Evolutionary conservation across 1,139 yeast species (phyloP), one percentile per base, ranked within the genome.

Genomic region (Yamadazyma triangularis): DNA sequence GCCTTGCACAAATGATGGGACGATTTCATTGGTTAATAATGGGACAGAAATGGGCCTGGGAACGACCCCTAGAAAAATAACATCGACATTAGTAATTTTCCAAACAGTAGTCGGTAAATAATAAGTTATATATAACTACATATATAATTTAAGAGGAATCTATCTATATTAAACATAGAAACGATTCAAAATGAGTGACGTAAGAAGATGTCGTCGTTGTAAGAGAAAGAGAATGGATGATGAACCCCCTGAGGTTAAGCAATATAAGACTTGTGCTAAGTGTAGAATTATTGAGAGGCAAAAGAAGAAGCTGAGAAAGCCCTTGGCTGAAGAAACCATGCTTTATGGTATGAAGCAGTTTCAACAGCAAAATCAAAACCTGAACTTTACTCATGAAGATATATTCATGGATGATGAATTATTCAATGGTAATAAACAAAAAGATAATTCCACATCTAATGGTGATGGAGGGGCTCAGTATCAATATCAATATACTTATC

Each of bases 261-360:
- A 72, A 44, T 74, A 72, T 50, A 73, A 73, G 43, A 74, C 80
- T 2, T 74, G 80, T 55, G 77, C 76, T 49, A 72, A 74, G 40
- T 74, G 80, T 51, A 65, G 80, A 39, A 70, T 73, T 47, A 70
- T 73, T 31, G 80, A 74, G 45, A 50, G 73, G 32, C 67, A 64
- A 45, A 67, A 69, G 49, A 65, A 66, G 53, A 64, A 64, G 47
- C 62, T 56, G 56, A 54, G 72, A 29, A 64, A 64, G 39, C 72
- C 69, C 8, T 56, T 67, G 48, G 73, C 73, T 4, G 73, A 67
- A 42, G 73, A 67, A 38, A 66, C 73, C 28, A 67, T 67, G 69
- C 53, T 64, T 21, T 67, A 67, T 42, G 73, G 73, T 2, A 58
- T 67, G 56, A 64, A 64, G 42, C 73, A 67, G 47, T 66, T 67